Evolutionary conservation across 2,329 filamentous ascomycete species (phyloP).

Genomic region (Fusarium pilosicola): DNA sequence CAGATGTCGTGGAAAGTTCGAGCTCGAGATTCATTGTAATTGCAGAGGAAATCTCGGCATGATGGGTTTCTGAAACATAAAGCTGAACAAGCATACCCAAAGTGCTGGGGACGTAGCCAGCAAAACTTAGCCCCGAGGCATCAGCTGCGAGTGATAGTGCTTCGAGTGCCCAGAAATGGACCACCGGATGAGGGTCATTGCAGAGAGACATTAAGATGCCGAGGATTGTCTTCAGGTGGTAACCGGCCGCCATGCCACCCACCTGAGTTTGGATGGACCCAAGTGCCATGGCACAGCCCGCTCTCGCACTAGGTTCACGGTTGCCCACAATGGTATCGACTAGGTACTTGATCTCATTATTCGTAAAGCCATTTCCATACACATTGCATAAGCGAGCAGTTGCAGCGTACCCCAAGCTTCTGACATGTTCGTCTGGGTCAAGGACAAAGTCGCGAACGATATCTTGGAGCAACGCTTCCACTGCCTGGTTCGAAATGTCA

Average conservation of each 20-base stretch:
- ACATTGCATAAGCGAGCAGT: slow-evolving; percentile 84
- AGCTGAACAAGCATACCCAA: slow-evolving; percentile 94
- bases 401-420: slow-evolving; percentile 85
- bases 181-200: slow-evolving; percentile 92
- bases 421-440: slow-evolving; percentile 85
- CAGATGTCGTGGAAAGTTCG: slow-evolving; percentile 82
- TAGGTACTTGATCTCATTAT: slow-evolving; percentile 87
- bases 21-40: slow-evolving; percentile 92
- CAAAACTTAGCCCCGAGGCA: slow-evolving; percentile 91
- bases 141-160: slow-evolving; percentile 88
- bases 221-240: slow-evolving; percentile 96
- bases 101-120: slow-evolving; percentile 87
- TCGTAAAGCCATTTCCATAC: slow-evolving; percentile 90
- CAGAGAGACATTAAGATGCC: slow-evolving; percentile 97
- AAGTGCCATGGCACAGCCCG: slow-evolving; percentile 92
- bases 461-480: slow-evolving; percentile 87
- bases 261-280: slow-evolving; percentile 95
- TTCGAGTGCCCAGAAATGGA: slow-evolving; percentile 96
- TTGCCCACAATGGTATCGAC: slow-evolving; percentile 96
- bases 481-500: slow-evolving; percentile 76
- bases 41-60: slow-evolving; percentile 80
- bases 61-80: slow-evolving; percentile 91
- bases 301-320: slow-evolving; percentile 89
- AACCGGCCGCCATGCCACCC: slow-evolving; percentile 95
- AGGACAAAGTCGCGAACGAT: slow-evolving; percentile 77